Base-by-base conservation (phyloP, 305 asterid species). In the Fraxinus floribunda region DNA sequence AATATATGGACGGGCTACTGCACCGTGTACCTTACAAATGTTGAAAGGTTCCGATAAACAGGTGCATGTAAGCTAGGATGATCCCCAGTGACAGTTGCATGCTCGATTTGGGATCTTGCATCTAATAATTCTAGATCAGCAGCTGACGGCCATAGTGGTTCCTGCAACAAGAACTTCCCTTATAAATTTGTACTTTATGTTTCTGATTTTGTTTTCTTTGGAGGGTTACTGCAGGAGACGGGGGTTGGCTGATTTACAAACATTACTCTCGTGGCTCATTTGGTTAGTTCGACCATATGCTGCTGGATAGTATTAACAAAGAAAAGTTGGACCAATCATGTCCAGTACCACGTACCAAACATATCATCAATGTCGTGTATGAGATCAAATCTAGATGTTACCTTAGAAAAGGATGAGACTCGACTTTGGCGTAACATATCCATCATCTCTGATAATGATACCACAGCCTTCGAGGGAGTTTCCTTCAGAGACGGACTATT, bases 401-500 rank as follows among this genome's bases (percentile, higher is more conserved):
- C 98, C 92, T 29, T 36, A 8, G 89, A 72, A 60, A 68, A 82
- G 62, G 79, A 83, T 2, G 90, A 88, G 5, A 77, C 66, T n/a
- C 81, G 89, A 74, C 89, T 90, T 82, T 68, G 85, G 30, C 66
- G 86, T 84, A 93, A 81, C 87, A 92, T 82, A 77, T 87, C 77
- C 74, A 85, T 89, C 97, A 93, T 89, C 77, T 87, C 85, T 26
- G 89, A 75, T 81, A 92, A 86, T 32, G 98, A 81, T 62, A 92
- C 86, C 22, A 89, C 92, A 9, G 82, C 80, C 70, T 88, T 88
- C 79, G 88, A 84, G 78, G 86, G 39, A 36, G 80, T 87, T 60
- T 26, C 81, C 85, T 32, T 82, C 68, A 73, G 76, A 75, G 66
- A 35, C 1, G 79, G 85, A 80, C 35, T 30, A 29, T 70, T 83